phyloP scores from a whole-genome alignment of 1,139 yeast genomes.

The Saccharomyces hybrid region DNA sequence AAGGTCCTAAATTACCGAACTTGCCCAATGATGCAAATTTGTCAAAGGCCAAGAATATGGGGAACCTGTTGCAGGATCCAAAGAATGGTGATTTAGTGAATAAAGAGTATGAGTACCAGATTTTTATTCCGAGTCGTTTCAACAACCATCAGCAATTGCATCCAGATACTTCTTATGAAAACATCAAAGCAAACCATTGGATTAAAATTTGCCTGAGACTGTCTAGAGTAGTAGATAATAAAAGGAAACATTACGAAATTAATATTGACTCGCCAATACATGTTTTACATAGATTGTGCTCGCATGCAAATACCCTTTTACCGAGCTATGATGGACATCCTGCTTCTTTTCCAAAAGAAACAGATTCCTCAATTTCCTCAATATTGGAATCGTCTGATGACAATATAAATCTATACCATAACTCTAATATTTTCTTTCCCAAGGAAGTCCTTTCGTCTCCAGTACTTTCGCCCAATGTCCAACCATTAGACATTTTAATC shows the following conservation, averaged over 20 bases:
- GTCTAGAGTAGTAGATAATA: constrained; percentile 51
- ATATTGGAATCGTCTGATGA: neutral
- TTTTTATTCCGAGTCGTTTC: constrained; percentile 80
- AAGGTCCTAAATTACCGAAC: constrained; percentile 42
- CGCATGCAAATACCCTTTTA: constrained; percentile 66
- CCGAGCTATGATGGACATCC: constrained; percentile 30
- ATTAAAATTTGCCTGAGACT: constrained; percentile 81
- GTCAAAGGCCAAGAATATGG: constrained; percentile 34
- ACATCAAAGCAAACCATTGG: constrained; percentile 92
- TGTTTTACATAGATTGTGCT: constrained; percentile 50
- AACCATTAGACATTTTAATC: constrained; percentile 35
- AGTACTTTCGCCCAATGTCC: constrained; percentile 50
- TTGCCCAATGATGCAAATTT: constrained; percentile 28
- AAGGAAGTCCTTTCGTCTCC: constrained; percentile 34
- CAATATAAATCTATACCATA: constrained; percentile 21
- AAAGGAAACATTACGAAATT: constrained; percentile 89
- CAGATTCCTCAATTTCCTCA: constrained; percentile 10
- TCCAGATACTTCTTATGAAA: constrained; percentile 55
- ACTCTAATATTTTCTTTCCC: constrained; percentile 36
- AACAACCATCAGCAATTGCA: constrained; percentile 67
- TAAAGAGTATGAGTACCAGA: constrained; percentile 73
- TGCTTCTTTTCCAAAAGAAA: constrained; percentile 5
- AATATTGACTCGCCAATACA: constrained; percentile 91
- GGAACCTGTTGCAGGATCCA: constrained; percentile 35
- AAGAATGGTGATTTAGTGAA: constrained; percentile 35